These are phyloP conservation scores for Coniochaeta ligniaria DNA, from an alignment of 2,329 filamentous ascomycete genomes.

Conservation along the genomic window DNA sequence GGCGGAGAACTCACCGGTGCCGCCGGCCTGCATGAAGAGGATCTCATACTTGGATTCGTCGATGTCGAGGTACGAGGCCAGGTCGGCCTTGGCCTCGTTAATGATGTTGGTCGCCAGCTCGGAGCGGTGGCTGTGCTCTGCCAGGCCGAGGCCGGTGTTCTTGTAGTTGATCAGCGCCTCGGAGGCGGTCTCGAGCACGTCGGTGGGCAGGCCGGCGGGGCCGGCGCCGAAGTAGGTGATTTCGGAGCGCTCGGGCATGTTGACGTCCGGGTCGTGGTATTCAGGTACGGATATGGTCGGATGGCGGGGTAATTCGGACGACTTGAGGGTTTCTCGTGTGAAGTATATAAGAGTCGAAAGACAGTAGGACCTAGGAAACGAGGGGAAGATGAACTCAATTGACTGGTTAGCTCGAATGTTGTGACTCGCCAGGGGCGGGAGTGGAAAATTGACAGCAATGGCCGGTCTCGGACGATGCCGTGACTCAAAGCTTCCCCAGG, in stretches of 20 bases:
- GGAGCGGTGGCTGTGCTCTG: conserved; percentile 87
- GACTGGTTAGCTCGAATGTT: too few species aligned
- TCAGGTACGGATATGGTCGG: too few species aligned
- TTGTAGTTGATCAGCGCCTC: conserved; percentile 76
- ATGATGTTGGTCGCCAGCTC: conserved; percentile 72
- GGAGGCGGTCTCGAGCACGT: conserved; percentile 71
- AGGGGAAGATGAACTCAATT: too few species aligned
- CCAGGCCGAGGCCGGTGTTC: conserved; percentile 73
- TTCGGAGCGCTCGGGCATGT: conserved; percentile 66
- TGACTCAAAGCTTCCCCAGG: too few species aligned
- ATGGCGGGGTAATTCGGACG: too few species aligned
- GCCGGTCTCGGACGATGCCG: too few species aligned
- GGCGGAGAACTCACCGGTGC: conserved; percentile 49
- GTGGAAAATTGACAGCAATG: too few species aligned
- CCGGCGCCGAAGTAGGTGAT: conserved; percentile 87
- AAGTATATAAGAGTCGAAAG: too few species aligned
- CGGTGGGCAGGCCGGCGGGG: conserved; percentile 76
- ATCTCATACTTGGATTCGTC: conserved; percentile 73
- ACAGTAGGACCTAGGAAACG: too few species aligned
- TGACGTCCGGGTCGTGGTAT: too few species aligned
- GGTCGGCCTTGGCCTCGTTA: conserved; percentile 66
- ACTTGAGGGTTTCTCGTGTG: too few species aligned
- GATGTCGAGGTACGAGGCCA: conserved; percentile 70
- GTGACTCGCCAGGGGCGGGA: too few species aligned
- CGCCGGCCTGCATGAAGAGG: conserved; percentile 81